Evolutionary conservation across 2,329 filamentous ascomycete species (phyloP).

Genomic region (Tolypocladium nubicola): DNA sequence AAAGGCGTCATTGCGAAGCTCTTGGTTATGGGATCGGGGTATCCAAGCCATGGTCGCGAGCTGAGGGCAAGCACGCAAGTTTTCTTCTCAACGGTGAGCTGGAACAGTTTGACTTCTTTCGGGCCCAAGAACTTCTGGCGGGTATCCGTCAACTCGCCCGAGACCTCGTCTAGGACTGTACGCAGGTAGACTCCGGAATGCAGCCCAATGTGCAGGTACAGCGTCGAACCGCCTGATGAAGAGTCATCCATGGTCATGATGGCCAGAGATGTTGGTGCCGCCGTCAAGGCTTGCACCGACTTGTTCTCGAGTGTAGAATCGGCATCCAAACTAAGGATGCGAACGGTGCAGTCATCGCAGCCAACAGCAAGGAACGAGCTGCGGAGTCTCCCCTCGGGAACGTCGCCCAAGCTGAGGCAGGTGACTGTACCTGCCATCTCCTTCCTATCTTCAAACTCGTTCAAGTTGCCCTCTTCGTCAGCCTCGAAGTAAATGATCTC

Average conservation of each 20-base stretch:
- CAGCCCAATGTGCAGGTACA: slow-evolving; percentile 92
- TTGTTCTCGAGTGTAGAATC: slow-evolving; percentile 88
- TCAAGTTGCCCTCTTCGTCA: slow-evolving; percentile 80
- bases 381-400: slow-evolving; percentile 78
- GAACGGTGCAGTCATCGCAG: slow-evolving; percentile 92
- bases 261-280: slow-evolving; percentile 75
- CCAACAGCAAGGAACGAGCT: slow-evolving; percentile 93
- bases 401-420: slow-evolving; percentile 84
- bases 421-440: slow-evolving; percentile 95
- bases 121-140: slow-evolving; percentile 89
- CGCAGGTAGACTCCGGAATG: slow-evolving; percentile 93
- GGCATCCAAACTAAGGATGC: slow-evolving; percentile 80
- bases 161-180: slow-evolving; percentile 89
- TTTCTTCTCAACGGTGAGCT: slow-evolving; percentile 77
- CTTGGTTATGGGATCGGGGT: slow-evolving; percentile 77
- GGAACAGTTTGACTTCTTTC: slow-evolving; percentile 80
- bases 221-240: slow-evolving; percentile 73
- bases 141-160: slow-evolving; percentile 90
- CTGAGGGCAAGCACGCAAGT: slow-evolving; percentile 82
- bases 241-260: slow-evolving; percentile 97
- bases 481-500: slow-evolving; percentile 98
- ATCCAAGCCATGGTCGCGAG: slow-evolving; percentile 92
- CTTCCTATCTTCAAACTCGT: slow-evolving; percentile 90
- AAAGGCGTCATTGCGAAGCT: slow-evolving; percentile 88
- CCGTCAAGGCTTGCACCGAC: slow-evolving; percentile 86